phyloP scores from a whole-genome alignment of 1,139 yeast genomes.

The Ogataea hybrid region DNA sequence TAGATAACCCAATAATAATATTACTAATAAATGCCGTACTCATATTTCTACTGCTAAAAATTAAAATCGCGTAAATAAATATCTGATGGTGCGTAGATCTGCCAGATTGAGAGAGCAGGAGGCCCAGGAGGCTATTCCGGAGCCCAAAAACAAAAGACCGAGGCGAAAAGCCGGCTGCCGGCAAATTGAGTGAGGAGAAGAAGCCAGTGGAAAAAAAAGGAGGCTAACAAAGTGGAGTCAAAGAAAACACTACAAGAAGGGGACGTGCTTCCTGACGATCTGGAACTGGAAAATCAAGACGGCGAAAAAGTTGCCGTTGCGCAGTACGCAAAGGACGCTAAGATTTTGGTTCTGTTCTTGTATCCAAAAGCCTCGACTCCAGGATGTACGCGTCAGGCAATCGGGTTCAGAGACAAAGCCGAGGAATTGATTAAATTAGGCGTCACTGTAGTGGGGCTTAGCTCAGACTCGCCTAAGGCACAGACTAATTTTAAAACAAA shows the following conservation, averaged over 20 bases:
- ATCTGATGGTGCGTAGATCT: slow-evolving; percentile 11
- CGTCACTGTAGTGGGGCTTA: slow-evolving; percentile 62
- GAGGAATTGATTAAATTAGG: slow-evolving; percentile 46
- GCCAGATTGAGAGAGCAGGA: slow-evolving; percentile 12
- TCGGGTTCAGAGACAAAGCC: slow-evolving; percentile 76
- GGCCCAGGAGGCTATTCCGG: neutral
- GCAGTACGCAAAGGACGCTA: slow-evolving; percentile 46
- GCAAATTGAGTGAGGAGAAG: neutral
- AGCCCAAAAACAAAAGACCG: neutral
- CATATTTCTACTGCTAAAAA: neutral
- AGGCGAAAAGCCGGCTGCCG: neutral
- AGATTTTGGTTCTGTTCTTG: slow-evolving; percentile 64
- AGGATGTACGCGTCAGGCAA: slow-evolving; percentile 92
- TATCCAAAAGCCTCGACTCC: slow-evolving; percentile 95
- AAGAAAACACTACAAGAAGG: slow-evolving; percentile 49
- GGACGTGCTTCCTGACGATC: slow-evolving; percentile 62
- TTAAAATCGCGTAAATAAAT: neutral
- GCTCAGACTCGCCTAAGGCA: slow-evolving; percentile 71
- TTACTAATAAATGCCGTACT: neutral
- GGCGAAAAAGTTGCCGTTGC: slow-evolving; percentile 53
- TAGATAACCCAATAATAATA: slow-evolving; percentile 5
- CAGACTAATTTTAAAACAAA: slow-evolving; percentile 75
- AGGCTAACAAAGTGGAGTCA: neutral
- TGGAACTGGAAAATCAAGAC: slow-evolving; percentile 64
- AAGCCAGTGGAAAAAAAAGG: slow-evolving; percentile 1